Conservation (phyloP, 805 yeast species). For the Candida succiphila region DNA sequence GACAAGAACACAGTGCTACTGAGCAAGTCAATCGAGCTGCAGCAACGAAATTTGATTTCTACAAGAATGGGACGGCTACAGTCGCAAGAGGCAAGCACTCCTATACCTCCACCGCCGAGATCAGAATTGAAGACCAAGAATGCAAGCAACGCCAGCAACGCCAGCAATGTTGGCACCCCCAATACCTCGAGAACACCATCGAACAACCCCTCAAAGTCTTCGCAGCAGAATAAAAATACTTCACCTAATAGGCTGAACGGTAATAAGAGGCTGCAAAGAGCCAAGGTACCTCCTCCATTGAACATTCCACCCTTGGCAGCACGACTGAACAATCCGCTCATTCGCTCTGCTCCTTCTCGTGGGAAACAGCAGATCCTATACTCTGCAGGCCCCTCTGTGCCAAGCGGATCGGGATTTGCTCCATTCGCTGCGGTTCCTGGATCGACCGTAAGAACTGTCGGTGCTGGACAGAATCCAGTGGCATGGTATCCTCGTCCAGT, state of each 20-base stretch:
- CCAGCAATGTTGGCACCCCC: too few species aligned
- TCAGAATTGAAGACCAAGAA: too few species aligned
- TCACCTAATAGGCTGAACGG: not conserved
- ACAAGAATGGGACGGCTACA: too few species aligned
- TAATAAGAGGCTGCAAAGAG: constrained; percentile 9
- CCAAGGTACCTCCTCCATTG: constrained; percentile 14
- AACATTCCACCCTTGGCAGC: not conserved
- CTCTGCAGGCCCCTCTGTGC: not conserved
- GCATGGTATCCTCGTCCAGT: not conserved
- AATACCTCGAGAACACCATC: too few species aligned
- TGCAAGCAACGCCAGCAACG: too few species aligned
- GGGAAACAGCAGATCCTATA: not conserved
- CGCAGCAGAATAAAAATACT: not conserved
- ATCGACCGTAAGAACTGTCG: not conserved
- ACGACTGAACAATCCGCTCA: not conserved
- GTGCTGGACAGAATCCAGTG: not conserved
- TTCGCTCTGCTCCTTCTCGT: constrained; percentile 1
- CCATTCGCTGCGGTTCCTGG: not conserved
- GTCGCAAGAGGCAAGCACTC: too few species aligned
- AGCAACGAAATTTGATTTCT: constrained; percentile 12
- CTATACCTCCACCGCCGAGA: too few species aligned
- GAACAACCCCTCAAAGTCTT: too few species aligned
- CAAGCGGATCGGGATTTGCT: not conserved
- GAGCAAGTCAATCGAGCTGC: constrained; percentile 13
- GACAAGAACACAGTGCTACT: constrained; percentile 7